Evolutionary conservation across 192 early-diverging fungal species (phyloP), one percentile per base, ranked within the genome.

Genomic region (Pilobolus umbonatus): DNA sequence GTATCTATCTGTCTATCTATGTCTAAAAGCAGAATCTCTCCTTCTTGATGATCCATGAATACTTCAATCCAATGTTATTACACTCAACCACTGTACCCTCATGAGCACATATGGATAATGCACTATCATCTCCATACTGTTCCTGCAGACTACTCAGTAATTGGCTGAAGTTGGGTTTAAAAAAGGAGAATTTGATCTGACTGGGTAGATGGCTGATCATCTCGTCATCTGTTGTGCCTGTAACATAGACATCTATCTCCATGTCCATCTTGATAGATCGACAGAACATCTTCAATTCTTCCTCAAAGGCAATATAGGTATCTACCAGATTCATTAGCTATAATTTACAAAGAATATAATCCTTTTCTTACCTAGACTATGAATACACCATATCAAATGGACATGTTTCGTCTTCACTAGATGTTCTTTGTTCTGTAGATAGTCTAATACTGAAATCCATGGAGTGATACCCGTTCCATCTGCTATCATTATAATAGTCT

Each of bases 381-480:
- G 52, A 12, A 54, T 14, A 0, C 17, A 15, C 52, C 52, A 54
- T 22, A 54, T 54, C 8, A 38, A 14, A 25, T 54, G 5, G 11
- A 54, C 35, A 14, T 17, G 19, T 42, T 42, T 42, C 0, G 39
- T 42, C 6, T 42, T 5, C 19, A 42, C 19, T 2, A 21, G 21
- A 54, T 25, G 31, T 12, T 53, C 30, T 19, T 21, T 52, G 9
- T 40, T 5, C 19, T 52, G 14, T 21, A 61, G 7, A 4, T 19
- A 39, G 34, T 65, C 40, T 15, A 65, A 11, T 8, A 59, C 49
- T 26, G 54, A 42, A 14, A 65, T 15, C 64, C 64, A 65, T 1
- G 64, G 64, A 3, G 64, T 65, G 28, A 65, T 65, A 1, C 64
- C 64, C 26, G 59, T 65, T 12, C 64, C 64, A 24, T 65, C 47